A percentile compares a stretch with the other conserved stretches of the same genome.
Conservation (phyloP, 192 early-diverging fungal species). For the Coemansia sp. region DNA sequence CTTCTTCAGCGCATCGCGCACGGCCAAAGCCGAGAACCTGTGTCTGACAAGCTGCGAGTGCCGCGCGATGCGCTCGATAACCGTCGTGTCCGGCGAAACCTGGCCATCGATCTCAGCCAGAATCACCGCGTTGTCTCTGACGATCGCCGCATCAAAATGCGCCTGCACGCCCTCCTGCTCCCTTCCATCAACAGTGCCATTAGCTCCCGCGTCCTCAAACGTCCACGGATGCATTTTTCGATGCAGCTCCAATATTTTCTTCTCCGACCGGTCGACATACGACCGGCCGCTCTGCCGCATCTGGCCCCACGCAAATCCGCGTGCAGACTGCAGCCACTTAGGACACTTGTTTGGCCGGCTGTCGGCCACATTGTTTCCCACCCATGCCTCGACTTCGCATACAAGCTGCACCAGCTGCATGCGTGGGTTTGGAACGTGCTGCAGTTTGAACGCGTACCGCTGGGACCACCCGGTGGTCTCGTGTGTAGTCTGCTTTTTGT, state of each 20-base stretch:
- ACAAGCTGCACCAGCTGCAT: constrained; percentile 38
- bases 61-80: constrained; percentile 34
- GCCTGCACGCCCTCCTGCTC: too few relatives aligned
- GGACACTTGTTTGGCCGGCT: constrained; percentile 22
- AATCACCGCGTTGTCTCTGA: constrained; percentile 16
- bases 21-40: constrained; percentile 21
- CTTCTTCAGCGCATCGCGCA: constrained; percentile 12
- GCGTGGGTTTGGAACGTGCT: constrained; percentile 38
- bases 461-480: constrained; percentile 13
- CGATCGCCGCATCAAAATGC: not conserved
- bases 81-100: constrained; percentile 13
- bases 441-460: constrained; percentile 36
- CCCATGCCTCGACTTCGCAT: constrained; percentile 44
- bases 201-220: not conserved
- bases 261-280: constrained; percentile 29
- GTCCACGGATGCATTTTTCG: constrained; percentile 26
- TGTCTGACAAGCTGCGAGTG: constrained; percentile 36
- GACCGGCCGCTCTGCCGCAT: constrained; percentile 34
- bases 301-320: constrained; percentile 36
- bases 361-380: not conserved
- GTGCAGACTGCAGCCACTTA: constrained; percentile 31
- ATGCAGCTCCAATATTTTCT: constrained; percentile 29
- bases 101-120: constrained; percentile 14
- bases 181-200: not conserved
- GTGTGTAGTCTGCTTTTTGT: not conserved